These are phyloP conservation scores for Moringa oleifera DNA, from an alignment of 345 rosid species.

Conservation along the genomic window DNA sequence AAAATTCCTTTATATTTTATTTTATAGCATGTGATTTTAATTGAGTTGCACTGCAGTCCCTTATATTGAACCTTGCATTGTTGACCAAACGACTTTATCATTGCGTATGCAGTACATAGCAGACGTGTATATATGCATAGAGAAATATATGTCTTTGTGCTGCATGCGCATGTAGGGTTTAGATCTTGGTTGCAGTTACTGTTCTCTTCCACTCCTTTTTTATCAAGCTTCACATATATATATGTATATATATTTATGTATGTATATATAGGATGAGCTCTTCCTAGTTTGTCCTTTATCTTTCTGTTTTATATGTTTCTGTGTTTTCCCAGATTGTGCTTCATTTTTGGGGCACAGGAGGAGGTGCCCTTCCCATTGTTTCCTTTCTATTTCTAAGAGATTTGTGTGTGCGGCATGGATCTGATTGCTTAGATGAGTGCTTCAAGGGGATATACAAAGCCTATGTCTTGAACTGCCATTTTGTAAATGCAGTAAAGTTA, in stretches of 20 bases:
- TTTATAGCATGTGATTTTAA: background rate
- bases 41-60: background rate
- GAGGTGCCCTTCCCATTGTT: conserved; percentile 76
- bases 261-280: background rate
- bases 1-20: too few species aligned
- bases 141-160: too few species aligned
- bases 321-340: conserved; percentile 50
- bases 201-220: background rate
- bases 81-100: conserved; percentile 3
- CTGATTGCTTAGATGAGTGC: conserved; percentile 82
- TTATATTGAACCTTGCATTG: conserved; percentile 9
- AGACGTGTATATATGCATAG: background rate
- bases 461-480: conserved; percentile 83
- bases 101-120: background rate
- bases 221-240: background rate
- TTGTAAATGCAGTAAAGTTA: conserved; percentile 68
- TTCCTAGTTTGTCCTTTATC: background rate
- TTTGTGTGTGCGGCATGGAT: conserved; percentile 71
- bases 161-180: too few species aligned
- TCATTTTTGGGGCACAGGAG: conserved; percentile 98
- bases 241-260: background rate
- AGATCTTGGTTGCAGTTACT: background rate
- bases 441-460: conserved; percentile 89
- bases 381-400: conserved; percentile 83
- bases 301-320: background rate